Evolutionary conservation across 805 yeast species (phyloP).

Genomic region (Torulaspora gathmanii): DNA sequence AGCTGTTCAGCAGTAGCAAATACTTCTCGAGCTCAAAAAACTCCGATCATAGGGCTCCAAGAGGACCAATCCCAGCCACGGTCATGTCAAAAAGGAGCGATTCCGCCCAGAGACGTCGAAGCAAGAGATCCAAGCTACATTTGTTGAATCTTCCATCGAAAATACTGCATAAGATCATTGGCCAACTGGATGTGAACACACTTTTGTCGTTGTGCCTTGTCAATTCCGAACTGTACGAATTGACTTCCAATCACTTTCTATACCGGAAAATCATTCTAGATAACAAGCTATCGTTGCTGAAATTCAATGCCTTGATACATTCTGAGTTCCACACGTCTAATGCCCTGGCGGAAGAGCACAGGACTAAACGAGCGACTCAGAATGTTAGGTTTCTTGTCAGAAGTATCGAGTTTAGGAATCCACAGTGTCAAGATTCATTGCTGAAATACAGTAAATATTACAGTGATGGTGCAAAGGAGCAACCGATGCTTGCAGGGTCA

Average conservation of each 20-base stretch:
- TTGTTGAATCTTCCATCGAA: slow-evolving; percentile 26
- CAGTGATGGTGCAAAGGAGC: slow-evolving; percentile 12
- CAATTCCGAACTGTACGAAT: slow-evolving; percentile 22
- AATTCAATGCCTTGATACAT: slow-evolving; percentile 33
- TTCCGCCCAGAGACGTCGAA: neutral
- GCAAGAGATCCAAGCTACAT: slow-evolving; percentile 1
- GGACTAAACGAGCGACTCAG: slow-evolving; percentile 11
- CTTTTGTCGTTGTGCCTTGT: slow-evolving; percentile 24
- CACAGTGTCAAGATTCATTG: slow-evolving; percentile 34
- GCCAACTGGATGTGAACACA: slow-evolving; percentile 22
- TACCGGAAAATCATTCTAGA: slow-evolving; percentile 26
- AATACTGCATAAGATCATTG: slow-evolving; percentile 25
- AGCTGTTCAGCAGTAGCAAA: slow-evolving; percentile 22
- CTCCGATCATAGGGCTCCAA: neutral
- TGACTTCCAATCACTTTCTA: slow-evolving; percentile 26
- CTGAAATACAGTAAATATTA: slow-evolving; percentile 33
- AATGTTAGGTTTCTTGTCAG: slow-evolving; percentile 29
- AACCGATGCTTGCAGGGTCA: slow-evolving; percentile 28
- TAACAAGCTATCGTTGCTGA: slow-evolving; percentile 27
- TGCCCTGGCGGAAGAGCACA: slow-evolving; percentile 9
- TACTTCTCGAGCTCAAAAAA: slow-evolving; percentile 35
- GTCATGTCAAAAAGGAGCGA: neutral
- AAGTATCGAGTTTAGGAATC: slow-evolving; percentile 29
- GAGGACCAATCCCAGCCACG: neutral
- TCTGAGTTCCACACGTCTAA: slow-evolving; percentile 26